phyloP scores from a whole-genome alignment of 2,329 filamentous ascomycete genomes.

The Pseudocercospora macadamiae region DNA sequence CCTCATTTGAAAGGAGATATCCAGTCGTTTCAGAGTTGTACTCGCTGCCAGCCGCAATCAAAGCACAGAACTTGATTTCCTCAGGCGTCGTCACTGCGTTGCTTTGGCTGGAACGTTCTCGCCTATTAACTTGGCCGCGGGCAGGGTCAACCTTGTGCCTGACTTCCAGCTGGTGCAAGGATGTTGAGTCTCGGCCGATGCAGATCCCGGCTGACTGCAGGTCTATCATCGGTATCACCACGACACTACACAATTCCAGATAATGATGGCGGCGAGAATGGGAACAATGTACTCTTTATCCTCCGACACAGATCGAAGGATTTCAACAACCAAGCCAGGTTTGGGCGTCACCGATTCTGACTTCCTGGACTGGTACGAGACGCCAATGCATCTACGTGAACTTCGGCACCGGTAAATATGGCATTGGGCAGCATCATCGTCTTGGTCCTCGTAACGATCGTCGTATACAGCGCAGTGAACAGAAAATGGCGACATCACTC shows the following conservation, averaged over 20 bases:
- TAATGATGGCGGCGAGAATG: neutral
- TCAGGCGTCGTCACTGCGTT: neutral
- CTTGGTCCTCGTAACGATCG: neutral
- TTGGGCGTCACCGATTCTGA: too few relatives aligned
- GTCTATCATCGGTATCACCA: neutral
- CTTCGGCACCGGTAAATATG: neutral
- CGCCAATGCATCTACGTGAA: neutral
- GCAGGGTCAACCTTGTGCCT: neutral
- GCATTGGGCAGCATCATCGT: constrained; percentile 4
- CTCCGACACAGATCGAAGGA: too few relatives aligned
- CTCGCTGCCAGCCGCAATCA: neutral
- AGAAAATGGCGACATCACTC: neutral
- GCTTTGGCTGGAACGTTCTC: constrained; percentile 3
- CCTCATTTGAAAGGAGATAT: neutral
- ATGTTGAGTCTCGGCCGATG: constrained; percentile 2
- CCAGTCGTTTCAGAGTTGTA: neutral
- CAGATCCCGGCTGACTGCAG: neutral
- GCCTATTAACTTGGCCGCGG: constrained; percentile 9
- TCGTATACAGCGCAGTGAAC: neutral
- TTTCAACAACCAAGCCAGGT: too few relatives aligned
- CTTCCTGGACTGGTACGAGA: neutral
- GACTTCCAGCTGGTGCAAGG: neutral
- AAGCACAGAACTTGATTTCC: constrained; percentile 4
- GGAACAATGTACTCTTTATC: too few relatives aligned
- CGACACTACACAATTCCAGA: too few relatives aligned